Base-by-base conservation (phyloP, 73 alveolate species). In the Symbiodinium natans region DNA sequence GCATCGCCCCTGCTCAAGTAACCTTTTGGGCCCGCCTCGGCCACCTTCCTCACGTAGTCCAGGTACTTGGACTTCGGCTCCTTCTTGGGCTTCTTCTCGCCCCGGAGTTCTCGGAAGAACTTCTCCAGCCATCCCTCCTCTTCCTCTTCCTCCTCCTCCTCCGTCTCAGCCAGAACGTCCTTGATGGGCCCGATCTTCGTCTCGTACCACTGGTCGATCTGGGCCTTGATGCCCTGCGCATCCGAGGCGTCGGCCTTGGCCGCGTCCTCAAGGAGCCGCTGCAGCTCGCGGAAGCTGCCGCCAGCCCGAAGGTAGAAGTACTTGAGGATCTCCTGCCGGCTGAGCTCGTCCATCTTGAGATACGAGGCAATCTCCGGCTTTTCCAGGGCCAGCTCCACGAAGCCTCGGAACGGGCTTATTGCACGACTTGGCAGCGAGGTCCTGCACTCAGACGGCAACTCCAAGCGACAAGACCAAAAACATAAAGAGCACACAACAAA, bases 1-100 rank as follows among this genome's bases (percentile, higher is more conserved):
- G 59, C 75, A 56, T 56, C 75, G 75, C 75, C 75, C 75, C 75
- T 5, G 75, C 75, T 56, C 11, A 21, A 2, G 75, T 56, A 56
- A 2, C 75, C 75, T 56, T 56, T 56, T 56, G 75, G 75, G 75
- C 75, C 75, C 75, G 75, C 75, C n/a, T 31, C 75, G 75, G 75
- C 75, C 75, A 56, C 75, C 75, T 56, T 56, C 59, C 9, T 46
- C 75, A 56, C 11, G 75, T 56, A 56, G 75, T 56, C 75, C 75
- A 56, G 29, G 59, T 46, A 46, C 59, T 46, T 46, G 59, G 59
- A 46, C 59, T 46, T 46, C 59, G 59, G 59, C 59, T 46, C 13
- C 59, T 46, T 46, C 59, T 46, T 46, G 59, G 59, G 59, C 13
- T 46, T 46, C 59, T 46, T 46, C 59, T 46, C 59, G 59, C 59